Evolutionary conservation across 1,284 basidiomycete genomes (phyloP), one percentile per base, ranked within the genome.

Genomic region (Pseudozyma tsukubaensis): DNA sequence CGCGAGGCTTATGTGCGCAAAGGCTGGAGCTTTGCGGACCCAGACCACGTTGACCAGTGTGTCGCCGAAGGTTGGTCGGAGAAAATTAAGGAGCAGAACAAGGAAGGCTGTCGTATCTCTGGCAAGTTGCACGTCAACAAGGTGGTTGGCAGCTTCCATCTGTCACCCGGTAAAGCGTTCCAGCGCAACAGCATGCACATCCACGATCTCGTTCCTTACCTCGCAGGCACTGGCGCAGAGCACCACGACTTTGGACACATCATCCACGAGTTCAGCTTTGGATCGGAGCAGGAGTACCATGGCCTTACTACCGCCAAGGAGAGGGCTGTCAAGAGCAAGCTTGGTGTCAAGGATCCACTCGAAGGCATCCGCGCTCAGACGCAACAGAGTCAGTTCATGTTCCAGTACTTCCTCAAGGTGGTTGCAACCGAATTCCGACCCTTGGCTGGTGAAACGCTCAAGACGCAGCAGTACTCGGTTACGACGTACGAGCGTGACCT

Each of bases 71-170:
- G 93, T 50, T 99, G 96, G 96, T 90, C 93, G 18, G 94, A 96
- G 14, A 94, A 93, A 85, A 89, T 99, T 77, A 91, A 91, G 85
- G 92, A 94, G 59, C 96, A 98, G 85, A 90, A 92, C 42, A 89
- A 90, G 50, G 97, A 99, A 82, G 97, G 97, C 0, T 99, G 97
- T 87, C 94, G 94, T 84, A 88, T 99, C 71, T 89, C 91, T 44
- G 97, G 97, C 60, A 90, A 91, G 59, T 89, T 99, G 54, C 92
- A 92, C 65, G 93, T 99, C 66, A 99, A 99, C 89, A 98, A 98
- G 87, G 96, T 98, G 75, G 77, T 85, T 32, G 85, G 85, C 57
- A 85, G 85, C 78, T 84, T 86, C 61, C 85, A 86, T 70, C 72
- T 87, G 36, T 83, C 85, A 72, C 95, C 92, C 1, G 97, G 96